A percentile compares a stretch with the other conserved stretches of the same genome.
Conservation (phyloP, 768 basidiomycete species). For the Boletus edulis region DNA sequence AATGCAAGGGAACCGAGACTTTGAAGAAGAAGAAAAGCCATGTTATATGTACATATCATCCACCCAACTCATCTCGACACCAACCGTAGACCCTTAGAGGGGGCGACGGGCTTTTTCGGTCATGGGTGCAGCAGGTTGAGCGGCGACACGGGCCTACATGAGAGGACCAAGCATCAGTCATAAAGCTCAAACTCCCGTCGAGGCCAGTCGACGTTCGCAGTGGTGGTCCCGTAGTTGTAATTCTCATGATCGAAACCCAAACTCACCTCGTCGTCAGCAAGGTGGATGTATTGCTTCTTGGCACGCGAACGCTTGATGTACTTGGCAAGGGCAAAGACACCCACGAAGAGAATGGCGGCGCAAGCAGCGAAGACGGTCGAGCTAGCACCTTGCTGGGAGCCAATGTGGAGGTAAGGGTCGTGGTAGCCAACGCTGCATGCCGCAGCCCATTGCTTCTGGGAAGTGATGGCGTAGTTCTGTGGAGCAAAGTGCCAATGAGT, state of each 20-base stretch:
- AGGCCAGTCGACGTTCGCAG: conserved; percentile 6
- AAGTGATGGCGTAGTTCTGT: conserved; percentile 45
- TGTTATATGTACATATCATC: conserved; percentile 1
- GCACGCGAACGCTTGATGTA: conserved; percentile 34
- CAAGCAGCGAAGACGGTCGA: conserved; percentile 33
- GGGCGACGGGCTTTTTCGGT: conserved; percentile 27
- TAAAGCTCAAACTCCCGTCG: conserved; percentile 1
- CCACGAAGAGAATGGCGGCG: conserved; percentile 37
- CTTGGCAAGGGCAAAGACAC: conserved; percentile 33
- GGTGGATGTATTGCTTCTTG: conserved; percentile 34
- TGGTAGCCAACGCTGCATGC: conserved; percentile 35
- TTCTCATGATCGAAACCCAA: neutral
- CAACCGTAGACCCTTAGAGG: conserved; percentile 12
- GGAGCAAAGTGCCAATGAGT: neutral
- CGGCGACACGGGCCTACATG: conserved; percentile 16
- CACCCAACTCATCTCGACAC: neutral
- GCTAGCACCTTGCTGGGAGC: conserved; percentile 28
- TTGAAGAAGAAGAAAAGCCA: neutral
- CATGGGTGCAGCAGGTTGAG: conserved; percentile 24
- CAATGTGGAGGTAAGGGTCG: conserved; percentile 33
- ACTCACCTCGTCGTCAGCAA: conserved; percentile 38
- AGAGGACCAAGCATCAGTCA: conserved; percentile 1
- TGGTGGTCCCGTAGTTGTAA: conserved; percentile 10
- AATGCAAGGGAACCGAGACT: conserved; percentile 17
- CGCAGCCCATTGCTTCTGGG: conserved; percentile 44